These are phyloP conservation scores for Cercis canadensis DNA, from an alignment of 306 rosid genomes.

Conservation along the genomic window DNA sequence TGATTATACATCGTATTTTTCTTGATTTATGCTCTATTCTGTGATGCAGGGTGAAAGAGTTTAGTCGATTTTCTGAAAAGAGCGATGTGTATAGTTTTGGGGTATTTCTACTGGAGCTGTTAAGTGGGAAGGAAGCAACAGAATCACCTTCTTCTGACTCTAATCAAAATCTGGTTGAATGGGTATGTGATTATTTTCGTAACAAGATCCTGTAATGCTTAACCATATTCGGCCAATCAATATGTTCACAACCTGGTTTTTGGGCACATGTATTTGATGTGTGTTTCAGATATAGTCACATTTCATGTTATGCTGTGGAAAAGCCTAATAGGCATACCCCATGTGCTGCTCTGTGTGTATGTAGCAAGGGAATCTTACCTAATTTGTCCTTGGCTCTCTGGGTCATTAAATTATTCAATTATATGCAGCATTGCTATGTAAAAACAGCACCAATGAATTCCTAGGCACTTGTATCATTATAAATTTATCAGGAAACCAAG, in stretches of 20 bases:
- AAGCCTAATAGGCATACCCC: neutral
- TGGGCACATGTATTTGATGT: neutral
- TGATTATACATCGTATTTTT: slow-evolving; percentile 21
- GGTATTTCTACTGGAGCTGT: slow-evolving; percentile 78
- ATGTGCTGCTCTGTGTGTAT: neutral
- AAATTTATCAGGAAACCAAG: neutral
- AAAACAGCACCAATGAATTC: neutral
- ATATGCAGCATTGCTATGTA: neutral
- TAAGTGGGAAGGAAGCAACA: slow-evolving; percentile 77
- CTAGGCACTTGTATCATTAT: neutral
- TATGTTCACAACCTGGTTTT: neutral
- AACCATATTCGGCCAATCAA: too few relatives aligned
- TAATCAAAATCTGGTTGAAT: slow-evolving; percentile 66
- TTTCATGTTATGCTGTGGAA: slow-evolving; percentile 14
- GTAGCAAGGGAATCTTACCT: neutral
- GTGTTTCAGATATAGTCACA: neutral
- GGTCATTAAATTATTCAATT: neutral
- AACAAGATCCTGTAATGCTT: too few relatives aligned
- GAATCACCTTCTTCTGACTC: slow-evolving; percentile 53
- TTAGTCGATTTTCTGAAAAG: slow-evolving; percentile 85
- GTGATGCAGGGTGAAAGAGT: slow-evolving; percentile 81
- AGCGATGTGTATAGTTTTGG: slow-evolving; percentile 91
- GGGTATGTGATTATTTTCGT: slow-evolving; percentile 52
- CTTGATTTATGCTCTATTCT: slow-evolving; percentile 25
- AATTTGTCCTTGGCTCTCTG: neutral